Evolutionary conservation across 2,329 filamentous ascomycete genomes (phyloP).

Genomic region (Pyricularia sp.): DNA sequence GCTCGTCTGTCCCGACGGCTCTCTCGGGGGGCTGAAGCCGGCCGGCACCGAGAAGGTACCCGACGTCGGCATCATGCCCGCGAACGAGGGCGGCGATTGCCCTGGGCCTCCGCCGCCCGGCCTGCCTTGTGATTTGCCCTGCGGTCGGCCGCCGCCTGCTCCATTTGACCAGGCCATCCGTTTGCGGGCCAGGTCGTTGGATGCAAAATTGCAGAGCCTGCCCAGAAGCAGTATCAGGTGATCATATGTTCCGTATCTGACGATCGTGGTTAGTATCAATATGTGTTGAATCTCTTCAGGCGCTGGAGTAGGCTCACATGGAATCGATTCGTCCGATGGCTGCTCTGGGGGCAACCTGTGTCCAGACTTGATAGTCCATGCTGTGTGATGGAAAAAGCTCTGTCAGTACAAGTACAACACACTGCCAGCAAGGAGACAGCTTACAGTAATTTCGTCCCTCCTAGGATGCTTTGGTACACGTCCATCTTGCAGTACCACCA

Average conservation of each 20-base stretch:
- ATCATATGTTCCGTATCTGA: slow-evolving; percentile 78
- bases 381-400: slow-evolving; percentile 30
- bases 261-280: slow-evolving; percentile 14
- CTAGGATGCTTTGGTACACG: slow-evolving; percentile 80
- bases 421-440: slow-evolving; percentile 22
- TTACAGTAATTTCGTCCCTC: slow-evolving; percentile 78
- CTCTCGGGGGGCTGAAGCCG: slow-evolving; percentile 43
- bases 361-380: slow-evolving; percentile 72
- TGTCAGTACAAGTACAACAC: slow-evolving; percentile 2
- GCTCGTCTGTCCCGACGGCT: slow-evolving; percentile 30
- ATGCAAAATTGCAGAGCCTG: slow-evolving; percentile 68
- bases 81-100: slow-evolving; percentile 36
- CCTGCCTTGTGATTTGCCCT: slow-evolving; percentile 5
- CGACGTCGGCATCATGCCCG: slow-evolving; percentile 45
- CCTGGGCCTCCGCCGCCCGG: slow-evolving; percentile 14
- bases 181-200: slow-evolving; percentile 71
- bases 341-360: slow-evolving; percentile 78
- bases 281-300: neutral
- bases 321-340: slow-evolving; percentile 69
- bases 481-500: slow-evolving; percentile 98
- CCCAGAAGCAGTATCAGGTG: slow-evolving; percentile 76
- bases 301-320: slow-evolving; percentile 36
- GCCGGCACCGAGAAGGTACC: slow-evolving; percentile 40
- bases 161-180: slow-evolving; percentile 51
- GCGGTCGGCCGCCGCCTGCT: slow-evolving; percentile 21